Evolutionary conservation across 768 basidiomycete species (phyloP).

Genomic region (Myochromella boudieri): DNA sequence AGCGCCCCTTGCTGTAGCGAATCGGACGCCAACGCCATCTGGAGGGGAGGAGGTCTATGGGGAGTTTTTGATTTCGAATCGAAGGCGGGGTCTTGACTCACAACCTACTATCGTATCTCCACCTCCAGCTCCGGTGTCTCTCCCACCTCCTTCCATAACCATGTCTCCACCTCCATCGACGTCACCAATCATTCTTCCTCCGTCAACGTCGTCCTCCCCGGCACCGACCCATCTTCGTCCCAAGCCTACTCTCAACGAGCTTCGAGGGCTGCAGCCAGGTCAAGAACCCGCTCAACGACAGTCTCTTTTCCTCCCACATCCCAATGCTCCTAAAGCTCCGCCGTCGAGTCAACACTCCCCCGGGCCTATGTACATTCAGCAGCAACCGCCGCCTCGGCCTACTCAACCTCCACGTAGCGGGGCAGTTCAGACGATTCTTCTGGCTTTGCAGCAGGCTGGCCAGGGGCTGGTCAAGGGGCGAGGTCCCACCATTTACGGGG

Average conservation of each 20-base stretch:
- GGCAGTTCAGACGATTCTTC: conserved; percentile 25
- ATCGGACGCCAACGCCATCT: conserved; percentile 28
- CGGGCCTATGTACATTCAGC: conserved; percentile 59
- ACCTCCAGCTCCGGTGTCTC: not conserved
- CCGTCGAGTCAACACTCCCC: conserved; percentile 30
- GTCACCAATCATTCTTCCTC: not conserved
- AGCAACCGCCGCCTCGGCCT: conserved; percentile 14
- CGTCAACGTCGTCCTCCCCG: conserved; percentile 11
- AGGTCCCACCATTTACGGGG: conserved; percentile 62
- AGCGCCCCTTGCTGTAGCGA: conserved; percentile 19
- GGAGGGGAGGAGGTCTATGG: conserved; percentile 3
- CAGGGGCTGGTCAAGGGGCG: conserved; percentile 7
- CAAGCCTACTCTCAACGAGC: conserved; percentile 30
- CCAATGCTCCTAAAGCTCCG: conserved; percentile 44
- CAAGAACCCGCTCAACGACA: conserved; percentile 32
- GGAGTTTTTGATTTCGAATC: not conserved
- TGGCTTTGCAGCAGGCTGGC: conserved; percentile 26
- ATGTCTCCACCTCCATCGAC: conserved; percentile 11
- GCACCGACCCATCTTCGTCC: conserved; percentile 20
- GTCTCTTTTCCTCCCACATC: conserved; percentile 45
- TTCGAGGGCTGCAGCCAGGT: conserved; percentile 28
- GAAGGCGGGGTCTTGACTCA: conserved; percentile 2
- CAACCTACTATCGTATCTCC: not conserved
- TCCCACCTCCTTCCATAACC: not conserved
- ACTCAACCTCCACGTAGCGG: conserved; percentile 12